phyloP scores from a whole-genome alignment of 768 basidiomycete genomes.

The Tephrocybe sp. region DNA sequence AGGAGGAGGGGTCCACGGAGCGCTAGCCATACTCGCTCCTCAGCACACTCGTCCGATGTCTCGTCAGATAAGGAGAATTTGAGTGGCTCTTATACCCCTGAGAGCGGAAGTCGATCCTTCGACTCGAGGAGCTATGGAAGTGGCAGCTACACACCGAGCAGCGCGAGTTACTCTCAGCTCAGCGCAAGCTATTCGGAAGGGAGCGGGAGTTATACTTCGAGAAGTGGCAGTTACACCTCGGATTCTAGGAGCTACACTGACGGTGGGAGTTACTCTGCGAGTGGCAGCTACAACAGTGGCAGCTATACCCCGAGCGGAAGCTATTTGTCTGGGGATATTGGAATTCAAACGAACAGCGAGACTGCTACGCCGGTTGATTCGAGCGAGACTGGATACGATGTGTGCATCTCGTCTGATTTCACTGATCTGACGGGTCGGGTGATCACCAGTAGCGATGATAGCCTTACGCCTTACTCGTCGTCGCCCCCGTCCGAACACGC shows the following conservation, averaged over 20 bases:
- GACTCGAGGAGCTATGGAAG: slow-evolving; percentile 23
- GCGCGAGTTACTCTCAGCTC: background rate
- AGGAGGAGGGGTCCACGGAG: slow-evolving; percentile 45
- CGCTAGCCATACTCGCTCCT: slow-evolving; percentile 38
- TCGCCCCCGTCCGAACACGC: slow-evolving; percentile 26
- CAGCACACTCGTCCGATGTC: slow-evolving; percentile 33
- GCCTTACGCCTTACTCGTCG: slow-evolving; percentile 31
- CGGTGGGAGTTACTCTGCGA: slow-evolving; percentile 15
- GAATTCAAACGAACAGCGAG: slow-evolving; percentile 20
- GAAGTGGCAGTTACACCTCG: slow-evolving; percentile 2
- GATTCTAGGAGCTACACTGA: slow-evolving; percentile 10
- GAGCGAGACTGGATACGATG: slow-evolving; percentile 51
- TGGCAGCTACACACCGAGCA: slow-evolving; percentile 23
- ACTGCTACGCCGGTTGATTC: slow-evolving; percentile 35
- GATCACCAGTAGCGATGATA: slow-evolving; percentile 26
- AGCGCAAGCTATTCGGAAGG: slow-evolving; percentile 13
- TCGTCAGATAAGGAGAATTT: slow-evolving; percentile 60
- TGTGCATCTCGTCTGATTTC: slow-evolving; percentile 51
- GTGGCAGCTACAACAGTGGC: slow-evolving; percentile 17
- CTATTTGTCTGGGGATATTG: slow-evolving; percentile 8
- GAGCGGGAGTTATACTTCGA: slow-evolving; percentile 4
- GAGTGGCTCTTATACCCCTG: slow-evolving; percentile 20
- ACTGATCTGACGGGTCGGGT: slow-evolving; percentile 35
- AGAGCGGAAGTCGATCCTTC: slow-evolving; percentile 25
- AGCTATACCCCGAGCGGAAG: slow-evolving; percentile 13